phyloP scores from a whole-genome alignment of 2,329 filamentous ascomycete species.

The Septoria petroselini region DNA sequence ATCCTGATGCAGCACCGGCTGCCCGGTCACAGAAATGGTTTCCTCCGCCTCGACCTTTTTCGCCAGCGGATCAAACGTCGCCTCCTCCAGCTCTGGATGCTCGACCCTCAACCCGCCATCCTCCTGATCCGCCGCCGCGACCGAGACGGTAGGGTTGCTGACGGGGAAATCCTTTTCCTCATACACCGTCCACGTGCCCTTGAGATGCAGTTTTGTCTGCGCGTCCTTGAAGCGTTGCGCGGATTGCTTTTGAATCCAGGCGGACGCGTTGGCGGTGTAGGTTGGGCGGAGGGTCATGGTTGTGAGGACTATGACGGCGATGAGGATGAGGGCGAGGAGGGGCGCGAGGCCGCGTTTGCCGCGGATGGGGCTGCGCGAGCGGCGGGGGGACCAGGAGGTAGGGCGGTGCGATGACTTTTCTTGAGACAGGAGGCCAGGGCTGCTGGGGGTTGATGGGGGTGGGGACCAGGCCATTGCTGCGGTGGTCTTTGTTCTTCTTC shows the following conservation, averaged over 20 bases:
- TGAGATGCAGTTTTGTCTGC: conserved; percentile 13
- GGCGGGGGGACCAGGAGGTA: conserved; percentile 6
- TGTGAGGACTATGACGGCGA: conserved; percentile 16
- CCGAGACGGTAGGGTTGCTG: conserved; percentile 11
- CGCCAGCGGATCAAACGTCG: conserved; percentile 5
- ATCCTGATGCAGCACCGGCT: conserved; percentile 1
- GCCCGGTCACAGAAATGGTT: conserved; percentile 7
- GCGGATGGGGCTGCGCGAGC: conserved; percentile 9
- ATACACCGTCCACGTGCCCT: conserved; percentile 16
- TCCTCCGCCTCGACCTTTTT: conserved; percentile 2
- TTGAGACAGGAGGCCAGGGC: conserved; percentile 8
- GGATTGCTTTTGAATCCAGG: conserved; percentile 15
- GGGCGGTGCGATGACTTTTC: conserved; percentile 5
- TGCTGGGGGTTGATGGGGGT: conserved; percentile 4
- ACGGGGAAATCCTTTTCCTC: conserved; percentile 17
- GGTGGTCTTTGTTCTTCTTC: too few relatives aligned
- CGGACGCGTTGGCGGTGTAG: conserved; percentile 6
- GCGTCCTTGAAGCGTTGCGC: conserved; percentile 13
- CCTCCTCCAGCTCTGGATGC: conserved; percentile 8
- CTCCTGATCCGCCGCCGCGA: conserved; percentile 9
- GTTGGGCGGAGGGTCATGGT: conserved; percentile 13
- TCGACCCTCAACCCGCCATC: neutral
- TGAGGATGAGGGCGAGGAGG: conserved; percentile 12
- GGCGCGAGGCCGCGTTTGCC: conserved; percentile 16
- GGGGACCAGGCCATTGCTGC: conserved; percentile 12